Evolutionary conservation across 2,329 filamentous ascomycete species (phyloP).

Genomic region (Claviceps capensis): DNA sequence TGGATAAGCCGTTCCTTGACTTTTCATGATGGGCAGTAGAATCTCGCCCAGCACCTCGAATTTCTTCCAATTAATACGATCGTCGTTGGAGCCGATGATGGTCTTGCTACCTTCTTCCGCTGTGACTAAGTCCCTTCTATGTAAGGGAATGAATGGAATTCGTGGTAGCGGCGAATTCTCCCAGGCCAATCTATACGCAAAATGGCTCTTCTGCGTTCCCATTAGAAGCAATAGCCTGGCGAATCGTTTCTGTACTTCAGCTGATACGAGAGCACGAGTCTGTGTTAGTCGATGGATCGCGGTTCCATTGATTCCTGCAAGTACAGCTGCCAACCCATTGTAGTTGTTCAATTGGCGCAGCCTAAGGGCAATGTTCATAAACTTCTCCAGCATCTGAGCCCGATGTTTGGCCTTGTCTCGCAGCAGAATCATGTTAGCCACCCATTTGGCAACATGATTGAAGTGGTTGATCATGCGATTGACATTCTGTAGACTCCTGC

Average conservation of each 20-base stretch:
- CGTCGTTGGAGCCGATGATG: slow-evolving; percentile 58
- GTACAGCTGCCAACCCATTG: slow-evolving; percentile 84
- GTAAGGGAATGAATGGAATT: slow-evolving; percentile 86
- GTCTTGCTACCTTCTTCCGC: slow-evolving; percentile 89
- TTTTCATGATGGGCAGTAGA: slow-evolving; percentile 78
- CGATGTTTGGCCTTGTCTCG: slow-evolving; percentile 94
- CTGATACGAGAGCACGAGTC: slow-evolving; percentile 62
- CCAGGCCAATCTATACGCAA: slow-evolving; percentile 93
- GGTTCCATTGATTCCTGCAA: slow-evolving; percentile 83
- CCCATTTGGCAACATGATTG: slow-evolving; percentile 73
- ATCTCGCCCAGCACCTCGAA: slow-evolving; percentile 94
- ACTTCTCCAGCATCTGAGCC: slow-evolving; percentile 82
- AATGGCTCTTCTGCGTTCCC: slow-evolving; percentile 84
- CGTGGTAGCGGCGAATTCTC: slow-evolving; percentile 83
- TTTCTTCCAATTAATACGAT: slow-evolving; percentile 93
- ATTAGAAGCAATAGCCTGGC: slow-evolving; percentile 82
- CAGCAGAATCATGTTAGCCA: slow-evolving; percentile 71
- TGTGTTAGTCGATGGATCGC: slow-evolving; percentile 72
- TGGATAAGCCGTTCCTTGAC: slow-evolving; percentile 72
- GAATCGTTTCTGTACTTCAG: slow-evolving; percentile 66
- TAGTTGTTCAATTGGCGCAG: slow-evolving; percentile 91
- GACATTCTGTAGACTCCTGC: slow-evolving; percentile 68
- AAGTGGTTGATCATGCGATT: slow-evolving; percentile 92
- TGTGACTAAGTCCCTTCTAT: slow-evolving; percentile 77
- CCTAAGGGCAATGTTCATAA: slow-evolving; percentile 80